Percentiles rank a stretch among this genome's conserved stretches.
Evolutionary conservation across 1,139 yeast species (phyloP).

Genomic region (Pneumocystis oryctolagi): DNA sequence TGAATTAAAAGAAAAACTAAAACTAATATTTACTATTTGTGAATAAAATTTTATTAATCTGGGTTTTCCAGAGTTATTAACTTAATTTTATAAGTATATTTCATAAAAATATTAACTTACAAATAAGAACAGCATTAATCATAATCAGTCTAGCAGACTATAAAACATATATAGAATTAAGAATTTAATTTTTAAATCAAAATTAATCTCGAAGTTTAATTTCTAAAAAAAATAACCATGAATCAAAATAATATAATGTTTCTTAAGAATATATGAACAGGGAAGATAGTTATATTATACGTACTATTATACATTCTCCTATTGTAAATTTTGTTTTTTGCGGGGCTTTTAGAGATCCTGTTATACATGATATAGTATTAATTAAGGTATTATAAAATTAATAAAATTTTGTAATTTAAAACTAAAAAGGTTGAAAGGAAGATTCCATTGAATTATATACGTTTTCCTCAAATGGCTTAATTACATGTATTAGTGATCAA

Average conservation of each 20-base stretch:
- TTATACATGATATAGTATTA: not conserved
- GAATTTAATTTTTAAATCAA: not conserved
- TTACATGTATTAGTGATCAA: not conserved
- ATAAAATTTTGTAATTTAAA: not conserved
- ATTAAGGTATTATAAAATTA: not conserved
- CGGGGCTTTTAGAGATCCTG: not conserved
- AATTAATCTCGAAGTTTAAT: not conserved
- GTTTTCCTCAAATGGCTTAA: not conserved
- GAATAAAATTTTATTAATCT: slow-evolving; percentile 84
- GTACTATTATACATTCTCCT: not conserved
- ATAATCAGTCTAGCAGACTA: slow-evolving; percentile 24
- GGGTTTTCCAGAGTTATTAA: slow-evolving; percentile 86
- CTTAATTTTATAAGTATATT: slow-evolving; percentile 27
- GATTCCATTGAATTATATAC: not conserved
- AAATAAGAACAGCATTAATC: slow-evolving; percentile 83
- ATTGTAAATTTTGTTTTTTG: not conserved
- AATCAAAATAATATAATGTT: not conserved
- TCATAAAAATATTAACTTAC: slow-evolving; percentile 34
- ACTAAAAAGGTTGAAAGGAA: not conserved
- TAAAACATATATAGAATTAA: not conserved
- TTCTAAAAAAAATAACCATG: not conserved
- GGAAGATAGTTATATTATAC: not conserved
- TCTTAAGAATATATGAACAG: not conserved
- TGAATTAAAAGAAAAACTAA: slow-evolving; percentile 10
- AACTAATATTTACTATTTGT: slow-evolving; percentile 35